A percentile compares a stretch with the other conserved stretches of the same genome.
Evolutionary conservation across 2,329 filamentous ascomycete species (phyloP).

Genomic region (Xylariaceae sp.): DNA sequence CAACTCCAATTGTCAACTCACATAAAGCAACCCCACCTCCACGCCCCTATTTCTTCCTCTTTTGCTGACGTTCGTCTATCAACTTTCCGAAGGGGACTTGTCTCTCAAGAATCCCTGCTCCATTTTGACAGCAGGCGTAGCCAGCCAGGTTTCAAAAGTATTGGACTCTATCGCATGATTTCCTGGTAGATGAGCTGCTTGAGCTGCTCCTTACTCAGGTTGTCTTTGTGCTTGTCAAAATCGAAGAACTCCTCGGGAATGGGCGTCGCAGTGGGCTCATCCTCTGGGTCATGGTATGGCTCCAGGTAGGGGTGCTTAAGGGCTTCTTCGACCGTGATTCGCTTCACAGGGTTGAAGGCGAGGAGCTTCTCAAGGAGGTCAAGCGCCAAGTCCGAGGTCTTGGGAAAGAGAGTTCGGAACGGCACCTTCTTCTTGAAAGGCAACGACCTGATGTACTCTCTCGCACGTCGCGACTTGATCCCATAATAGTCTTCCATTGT

Average conservation of each 20-base stretch:
- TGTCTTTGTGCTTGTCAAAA: conserved; percentile 99
- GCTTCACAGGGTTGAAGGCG: conserved; percentile 97
- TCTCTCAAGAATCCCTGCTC: too few species aligned
- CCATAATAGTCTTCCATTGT: conserved; percentile 99
- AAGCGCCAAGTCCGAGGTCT: conserved; percentile 94
- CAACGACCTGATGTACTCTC: conserved; percentile 96
- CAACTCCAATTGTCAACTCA: too few species aligned
- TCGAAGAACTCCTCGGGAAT: conserved; percentile 99
- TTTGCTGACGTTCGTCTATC: too few species aligned
- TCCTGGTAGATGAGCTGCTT: conserved; percentile 98
- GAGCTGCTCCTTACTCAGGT: conserved; percentile 94
- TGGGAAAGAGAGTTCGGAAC: conserved; percentile 94
- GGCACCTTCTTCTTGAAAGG: conserved; percentile 99
- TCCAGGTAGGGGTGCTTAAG: conserved; percentile 97
- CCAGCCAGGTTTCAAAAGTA: background rate
- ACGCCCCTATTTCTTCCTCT: too few species aligned
- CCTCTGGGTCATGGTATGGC: conserved; percentile 97
- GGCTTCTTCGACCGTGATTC: conserved; percentile 95
- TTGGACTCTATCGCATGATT: conserved; percentile 64
- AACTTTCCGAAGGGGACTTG: too few species aligned
- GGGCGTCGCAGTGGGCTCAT: conserved; percentile 92
- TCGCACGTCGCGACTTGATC: conserved; percentile 95
- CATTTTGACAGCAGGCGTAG: too few species aligned
- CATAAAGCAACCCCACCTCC: too few species aligned
- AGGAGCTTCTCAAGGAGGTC: conserved; percentile 93